These are phyloP conservation scores for Drechslerella coelobrocha DNA, from an alignment of 2,329 filamentous ascomycete species.

Conservation along the genomic window DNA sequence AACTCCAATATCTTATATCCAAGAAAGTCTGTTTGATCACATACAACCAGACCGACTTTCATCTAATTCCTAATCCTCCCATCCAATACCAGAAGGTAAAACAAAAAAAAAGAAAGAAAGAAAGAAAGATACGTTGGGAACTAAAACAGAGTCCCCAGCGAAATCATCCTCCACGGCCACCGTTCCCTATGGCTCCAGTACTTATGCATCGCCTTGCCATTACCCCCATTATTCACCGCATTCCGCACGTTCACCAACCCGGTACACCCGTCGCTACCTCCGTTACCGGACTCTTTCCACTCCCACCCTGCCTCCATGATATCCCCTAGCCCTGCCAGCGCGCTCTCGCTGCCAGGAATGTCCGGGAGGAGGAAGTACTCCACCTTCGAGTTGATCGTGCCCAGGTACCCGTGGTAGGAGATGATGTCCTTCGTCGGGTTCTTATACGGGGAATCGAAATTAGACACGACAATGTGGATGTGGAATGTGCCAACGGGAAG, in stretches of 20 bases:
- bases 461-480: constrained; percentile 45
- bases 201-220: constrained; percentile 46
- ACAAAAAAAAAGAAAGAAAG: background rate
- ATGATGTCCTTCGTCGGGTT: constrained; percentile 27
- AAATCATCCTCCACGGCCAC: constrained; percentile 46
- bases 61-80: too few relatives aligned
- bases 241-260: constrained; percentile 40
- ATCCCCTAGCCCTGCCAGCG: constrained; percentile 41
- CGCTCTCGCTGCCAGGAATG: constrained; percentile 43
- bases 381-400: constrained; percentile 35
- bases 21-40: too few relatives aligned
- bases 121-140: background rate
- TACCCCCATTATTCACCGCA: constrained; percentile 43
- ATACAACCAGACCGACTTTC: too few relatives aligned
- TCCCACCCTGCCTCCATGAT: constrained; percentile 49
- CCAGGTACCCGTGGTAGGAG: constrained; percentile 39
- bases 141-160: constrained; percentile 43
- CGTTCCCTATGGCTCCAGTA: constrained; percentile 48
- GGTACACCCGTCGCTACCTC: constrained; percentile 29
- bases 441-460: constrained; percentile 31
- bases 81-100: too few relatives aligned
- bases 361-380: constrained; percentile 45
- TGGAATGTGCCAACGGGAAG: constrained; percentile 35
- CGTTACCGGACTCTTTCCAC: constrained; percentile 28
- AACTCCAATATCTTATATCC: too few relatives aligned